A percentile compares a stretch with the other conserved stretches of the same genome.
phyloP scores from a whole-genome alignment of 1,139 yeast genomes.

The Wickerhamomyces sp. region DNA sequence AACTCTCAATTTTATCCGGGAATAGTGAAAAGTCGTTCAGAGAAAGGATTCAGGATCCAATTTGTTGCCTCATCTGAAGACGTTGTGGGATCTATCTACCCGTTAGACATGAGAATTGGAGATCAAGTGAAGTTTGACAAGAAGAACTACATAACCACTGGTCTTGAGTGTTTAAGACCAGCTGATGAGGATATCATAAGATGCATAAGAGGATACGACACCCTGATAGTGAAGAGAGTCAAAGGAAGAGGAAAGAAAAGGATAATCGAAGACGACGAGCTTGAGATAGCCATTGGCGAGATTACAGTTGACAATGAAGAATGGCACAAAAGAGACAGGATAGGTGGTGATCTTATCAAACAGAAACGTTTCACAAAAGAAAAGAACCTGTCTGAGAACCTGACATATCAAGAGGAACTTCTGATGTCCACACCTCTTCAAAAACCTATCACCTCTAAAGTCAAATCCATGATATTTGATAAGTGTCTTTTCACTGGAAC shows the following conservation, averaged over 20 bases:
- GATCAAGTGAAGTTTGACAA: conserved; percentile 31
- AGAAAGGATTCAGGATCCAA: conserved; percentile 15
- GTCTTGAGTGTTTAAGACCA: conserved; percentile 31
- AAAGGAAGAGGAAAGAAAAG: conserved; percentile 12
- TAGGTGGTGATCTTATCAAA: conserved; percentile 19
- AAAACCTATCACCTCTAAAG: neutral
- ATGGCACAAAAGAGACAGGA: conserved; percentile 26
- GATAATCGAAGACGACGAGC: conserved; percentile 2
- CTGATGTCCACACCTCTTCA: conserved; percentile 8
- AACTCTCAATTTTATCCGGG: conserved; percentile 31
- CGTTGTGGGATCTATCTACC: conserved; percentile 10
- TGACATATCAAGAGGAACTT: conserved; percentile 5
- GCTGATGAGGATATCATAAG: conserved; percentile 26
- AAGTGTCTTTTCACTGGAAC: conserved; percentile 41
- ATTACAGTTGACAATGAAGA: conserved; percentile 23
- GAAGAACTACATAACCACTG: conserved; percentile 39
- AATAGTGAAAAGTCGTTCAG: conserved; percentile 15
- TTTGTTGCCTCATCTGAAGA: conserved; percentile 20
- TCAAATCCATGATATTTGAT: conserved; percentile 27
- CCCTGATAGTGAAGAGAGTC: conserved; percentile 33
- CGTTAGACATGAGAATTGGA: conserved; percentile 38
- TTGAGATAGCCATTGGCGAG: conserved; percentile 16
- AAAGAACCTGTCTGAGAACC: conserved; percentile 5
- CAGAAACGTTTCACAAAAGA: conserved; percentile 19
- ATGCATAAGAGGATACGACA: conserved; percentile 58